These are phyloP conservation scores for Suhomyces guaymorum DNA, from an alignment of 1,139 yeast genomes.

Conservation along the genomic window DNA sequence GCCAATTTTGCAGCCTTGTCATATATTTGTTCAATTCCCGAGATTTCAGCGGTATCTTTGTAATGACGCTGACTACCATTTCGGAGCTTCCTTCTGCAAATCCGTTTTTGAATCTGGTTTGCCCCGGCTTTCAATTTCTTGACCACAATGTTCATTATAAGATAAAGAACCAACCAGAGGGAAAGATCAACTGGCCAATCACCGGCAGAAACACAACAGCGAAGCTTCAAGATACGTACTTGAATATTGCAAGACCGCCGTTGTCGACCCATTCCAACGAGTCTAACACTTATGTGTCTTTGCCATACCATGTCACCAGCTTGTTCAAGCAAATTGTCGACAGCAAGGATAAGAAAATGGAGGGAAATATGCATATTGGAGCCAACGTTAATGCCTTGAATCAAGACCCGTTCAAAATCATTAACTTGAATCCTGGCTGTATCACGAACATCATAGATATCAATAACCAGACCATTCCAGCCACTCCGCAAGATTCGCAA, in stretches of 20 bases:
- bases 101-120: slow-evolving; percentile 38
- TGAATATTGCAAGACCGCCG: slow-evolving; percentile 44
- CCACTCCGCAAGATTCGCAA: slow-evolving; percentile 4
- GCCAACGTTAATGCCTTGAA: slow-evolving; percentile 54
- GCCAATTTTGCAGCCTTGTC: too few relatives aligned
- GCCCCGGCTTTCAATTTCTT: slow-evolving; percentile 39
- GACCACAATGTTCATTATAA: slow-evolving; percentile 39
- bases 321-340: slow-evolving; percentile 31
- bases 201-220: slow-evolving; percentile 25
- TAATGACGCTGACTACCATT: slow-evolving; percentile 5
- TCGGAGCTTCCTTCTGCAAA: slow-evolving; percentile 26
- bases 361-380: slow-evolving; percentile 55
- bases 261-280: slow-evolving; percentile 31
- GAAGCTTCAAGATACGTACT: slow-evolving; percentile 29
- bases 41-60: too few relatives aligned
- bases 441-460: slow-evolving; percentile 26
- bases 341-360: slow-evolving; percentile 36
- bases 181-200: slow-evolving; percentile 37
- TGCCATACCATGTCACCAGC: slow-evolving; percentile 43
- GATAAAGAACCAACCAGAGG: slow-evolving; percentile 19
- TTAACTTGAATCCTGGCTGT: slow-evolving; percentile 59
- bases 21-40: too few relatives aligned
- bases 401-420: slow-evolving; percentile 54
- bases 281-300: slow-evolving; percentile 45
- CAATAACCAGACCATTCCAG: too few relatives aligned